Conservation (phyloP, 2,329 filamentous ascomycete genomes). For the Verticillium isaacii region DNA sequence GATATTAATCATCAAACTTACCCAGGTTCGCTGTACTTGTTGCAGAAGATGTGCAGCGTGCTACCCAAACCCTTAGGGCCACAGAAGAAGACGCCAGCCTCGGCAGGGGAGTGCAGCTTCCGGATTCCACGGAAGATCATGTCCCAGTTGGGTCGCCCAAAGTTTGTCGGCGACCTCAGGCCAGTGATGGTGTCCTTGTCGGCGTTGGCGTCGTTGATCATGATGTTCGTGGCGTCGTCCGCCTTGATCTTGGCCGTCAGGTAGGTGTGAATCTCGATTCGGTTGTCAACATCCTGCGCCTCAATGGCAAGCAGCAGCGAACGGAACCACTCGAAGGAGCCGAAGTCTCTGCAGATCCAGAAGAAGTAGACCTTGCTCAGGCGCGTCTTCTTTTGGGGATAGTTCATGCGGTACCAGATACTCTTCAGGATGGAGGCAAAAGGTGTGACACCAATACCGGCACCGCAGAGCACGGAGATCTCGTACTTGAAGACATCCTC, state of each 20-base stretch:
- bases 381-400: constrained; percentile 72
- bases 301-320: constrained; percentile 80
- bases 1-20: constrained; percentile 35
- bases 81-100: constrained; percentile 80
- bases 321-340: constrained; percentile 85
- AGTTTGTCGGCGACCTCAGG: constrained; percentile 76
- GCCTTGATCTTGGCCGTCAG: constrained; percentile 82
- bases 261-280: constrained; percentile 87
- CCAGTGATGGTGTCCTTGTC: constrained; percentile 83
- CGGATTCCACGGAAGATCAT: constrained; percentile 82
- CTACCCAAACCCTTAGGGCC: constrained; percentile 77
- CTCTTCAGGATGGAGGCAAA: constrained; percentile 85
- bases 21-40: constrained; percentile 81
- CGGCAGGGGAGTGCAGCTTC: constrained; percentile 69
- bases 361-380: constrained; percentile 88
- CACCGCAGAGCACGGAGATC: constrained; percentile 71
- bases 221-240: constrained; percentile 84
- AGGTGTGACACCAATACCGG: constrained; percentile 81
- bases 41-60: constrained; percentile 75
- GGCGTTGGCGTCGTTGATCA: constrained; percentile 85
- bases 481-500: constrained; percentile 91
- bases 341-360: constrained; percentile 87
- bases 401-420: constrained; percentile 93
- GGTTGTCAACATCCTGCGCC: constrained; percentile 75
- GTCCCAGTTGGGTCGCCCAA: constrained; percentile 84